Percentiles rank a stretch among this genome's conserved stretches.
These are phyloP conservation scores for Lyophyllum atratum DNA, from an alignment of 768 basidiomycete genomes.

Conservation along the genomic window DNA sequence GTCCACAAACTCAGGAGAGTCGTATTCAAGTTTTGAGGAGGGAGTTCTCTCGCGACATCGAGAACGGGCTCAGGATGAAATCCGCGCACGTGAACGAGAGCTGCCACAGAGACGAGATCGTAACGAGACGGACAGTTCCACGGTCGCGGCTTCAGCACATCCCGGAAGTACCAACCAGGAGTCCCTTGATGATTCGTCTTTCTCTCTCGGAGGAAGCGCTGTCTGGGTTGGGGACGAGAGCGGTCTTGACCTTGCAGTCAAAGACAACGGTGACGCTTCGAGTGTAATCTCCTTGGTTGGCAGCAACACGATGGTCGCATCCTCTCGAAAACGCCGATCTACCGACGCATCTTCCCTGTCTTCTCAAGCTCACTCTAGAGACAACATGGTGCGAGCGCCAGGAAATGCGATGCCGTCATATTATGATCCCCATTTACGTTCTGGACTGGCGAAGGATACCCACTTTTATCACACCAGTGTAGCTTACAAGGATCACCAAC, in stretches of 20 bases:
- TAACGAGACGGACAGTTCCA: constrained; percentile 39
- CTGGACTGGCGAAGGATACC: constrained; percentile 76
- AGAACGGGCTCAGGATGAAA: constrained; percentile 30
- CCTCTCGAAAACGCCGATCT: constrained; percentile 58
- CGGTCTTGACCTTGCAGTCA: constrained; percentile 49
- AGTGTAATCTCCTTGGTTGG: constrained; percentile 41
- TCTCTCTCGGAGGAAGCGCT: constrained; percentile 76
- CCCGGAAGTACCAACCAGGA: constrained; percentile 37
- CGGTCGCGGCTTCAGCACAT: constrained; percentile 27
- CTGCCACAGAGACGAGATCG: constrained; percentile 26
- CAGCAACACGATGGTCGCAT: constrained; percentile 41
- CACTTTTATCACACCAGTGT: constrained; percentile 91
- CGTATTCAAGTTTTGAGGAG: constrained; percentile 72
- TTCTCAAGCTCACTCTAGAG: constrained; percentile 50
- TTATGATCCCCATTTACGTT: constrained; percentile 48
- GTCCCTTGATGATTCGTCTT: constrained; percentile 73
- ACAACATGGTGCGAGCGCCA: constrained; percentile 37
- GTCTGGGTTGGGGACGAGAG: constrained; percentile 86
- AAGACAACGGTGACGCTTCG: constrained; percentile 45
- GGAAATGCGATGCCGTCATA: constrained; percentile 39
- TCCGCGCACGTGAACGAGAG: constrained; percentile 36
- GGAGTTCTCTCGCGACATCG: constrained; percentile 52
- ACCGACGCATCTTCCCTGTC: constrained; percentile 77
- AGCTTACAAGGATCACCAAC: constrained; percentile 75
- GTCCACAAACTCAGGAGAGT: constrained; percentile 58